Conservation (phyloP, 2,329 filamentous ascomycete genomes). For the Claviceps quebecensis region DNA sequence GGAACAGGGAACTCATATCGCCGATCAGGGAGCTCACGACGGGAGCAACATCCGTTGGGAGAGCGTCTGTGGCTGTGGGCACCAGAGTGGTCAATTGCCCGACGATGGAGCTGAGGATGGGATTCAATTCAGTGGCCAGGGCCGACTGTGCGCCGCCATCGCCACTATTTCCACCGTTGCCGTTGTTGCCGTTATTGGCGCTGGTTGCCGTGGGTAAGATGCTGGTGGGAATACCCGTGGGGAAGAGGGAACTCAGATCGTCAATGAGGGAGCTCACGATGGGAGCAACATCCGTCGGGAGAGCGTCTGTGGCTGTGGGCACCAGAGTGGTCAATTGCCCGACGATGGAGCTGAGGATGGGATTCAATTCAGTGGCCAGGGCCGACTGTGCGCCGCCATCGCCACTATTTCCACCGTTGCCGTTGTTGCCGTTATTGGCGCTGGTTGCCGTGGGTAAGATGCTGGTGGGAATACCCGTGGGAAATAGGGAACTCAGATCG, state of each 20-base stretch:
- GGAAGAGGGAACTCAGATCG: background rate
- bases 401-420: background rate
- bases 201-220: background rate
- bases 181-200: background rate
- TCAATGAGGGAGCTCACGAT: background rate
- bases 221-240: background rate
- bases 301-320: background rate
- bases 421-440: background rate
- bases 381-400: background rate
- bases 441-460: background rate
- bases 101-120: background rate
- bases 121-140: too few relatives aligned
- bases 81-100: background rate
- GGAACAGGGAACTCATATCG: background rate
- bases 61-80: background rate
- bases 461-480: background rate
- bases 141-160: background rate
- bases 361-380: too few relatives aligned
- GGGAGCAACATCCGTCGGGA: background rate
- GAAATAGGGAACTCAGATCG: background rate
- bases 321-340: background rate
- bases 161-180: background rate
- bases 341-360: background rate
- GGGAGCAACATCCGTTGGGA: background rate
- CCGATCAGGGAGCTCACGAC: background rate